phyloP scores from a whole-genome alignment of 1,139 yeast species.

The Hemisphaericaspora subhashii region DNA sequence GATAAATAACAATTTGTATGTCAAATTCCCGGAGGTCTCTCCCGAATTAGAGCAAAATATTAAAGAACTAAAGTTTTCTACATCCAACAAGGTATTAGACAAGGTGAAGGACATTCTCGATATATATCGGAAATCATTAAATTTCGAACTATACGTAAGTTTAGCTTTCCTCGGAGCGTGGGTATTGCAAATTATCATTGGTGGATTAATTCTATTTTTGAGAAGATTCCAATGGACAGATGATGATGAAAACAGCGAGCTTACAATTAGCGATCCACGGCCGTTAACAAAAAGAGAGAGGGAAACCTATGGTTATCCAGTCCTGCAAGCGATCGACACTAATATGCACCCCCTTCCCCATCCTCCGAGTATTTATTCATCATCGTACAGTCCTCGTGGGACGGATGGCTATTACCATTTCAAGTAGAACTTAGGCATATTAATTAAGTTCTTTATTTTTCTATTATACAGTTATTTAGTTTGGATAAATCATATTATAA shows the following conservation, averaged over 20 bases:
- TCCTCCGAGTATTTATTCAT: slow-evolving; percentile 13
- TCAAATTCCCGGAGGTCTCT: slow-evolving; percentile 51
- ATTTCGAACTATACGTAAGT: slow-evolving; percentile 48
- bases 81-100: slow-evolving; percentile 5
- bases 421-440: background rate
- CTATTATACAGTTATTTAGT: slow-evolving; percentile 8
- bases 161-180: slow-evolving; percentile 46
- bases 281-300: slow-evolving; percentile 30
- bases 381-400: background rate
- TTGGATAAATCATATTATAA: background rate
- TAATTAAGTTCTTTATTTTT: background rate
- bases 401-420: background rate
- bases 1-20: slow-evolving; percentile 65
- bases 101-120: slow-evolving; percentile 22
- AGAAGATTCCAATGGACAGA: background rate
- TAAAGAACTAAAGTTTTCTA: slow-evolving; percentile 9
- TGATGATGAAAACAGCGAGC: slow-evolving; percentile 1
- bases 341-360: slow-evolving; percentile 13
- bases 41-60: slow-evolving; percentile 9
- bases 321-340: slow-evolving; percentile 6
- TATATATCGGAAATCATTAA: slow-evolving; percentile 34
- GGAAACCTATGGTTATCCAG: slow-evolving; percentile 32
- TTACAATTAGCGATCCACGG: slow-evolving; percentile 30
- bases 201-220: slow-evolving; percentile 15
- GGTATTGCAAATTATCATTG: slow-evolving; percentile 47